phyloP scores from a whole-genome alignment of 2,329 filamentous ascomycete species.

The Hirsutella minnesotensis region DNA sequence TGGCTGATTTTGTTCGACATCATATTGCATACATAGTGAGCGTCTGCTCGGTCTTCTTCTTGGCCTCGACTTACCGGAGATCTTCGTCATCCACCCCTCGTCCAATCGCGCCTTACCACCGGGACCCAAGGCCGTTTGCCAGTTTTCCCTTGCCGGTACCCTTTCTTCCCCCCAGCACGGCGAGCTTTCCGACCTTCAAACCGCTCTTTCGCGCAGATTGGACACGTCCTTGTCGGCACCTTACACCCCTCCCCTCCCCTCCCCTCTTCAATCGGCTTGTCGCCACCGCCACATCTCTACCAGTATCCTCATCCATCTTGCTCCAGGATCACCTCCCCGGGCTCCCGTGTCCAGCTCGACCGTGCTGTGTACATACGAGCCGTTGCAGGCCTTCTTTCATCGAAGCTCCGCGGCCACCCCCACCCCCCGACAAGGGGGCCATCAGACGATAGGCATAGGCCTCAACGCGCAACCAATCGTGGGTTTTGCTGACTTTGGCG shows the following conservation, averaged over 20 bases:
- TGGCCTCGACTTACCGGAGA: too few relatives aligned
- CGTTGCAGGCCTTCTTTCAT: background rate
- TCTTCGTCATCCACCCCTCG: too few relatives aligned
- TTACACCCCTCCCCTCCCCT: background rate
- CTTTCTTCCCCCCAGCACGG: background rate
- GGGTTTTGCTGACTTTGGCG: conserved; percentile 1
- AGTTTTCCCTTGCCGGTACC: background rate
- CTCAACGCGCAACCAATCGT: conserved; percentile 1
- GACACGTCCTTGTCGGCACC: background rate
- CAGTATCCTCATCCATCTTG: too few relatives aligned
- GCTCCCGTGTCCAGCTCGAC: too few relatives aligned
- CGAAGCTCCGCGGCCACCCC: background rate
- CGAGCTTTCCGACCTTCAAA: background rate
- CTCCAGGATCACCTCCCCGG: too few relatives aligned
- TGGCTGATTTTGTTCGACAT: background rate
- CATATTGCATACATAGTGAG: too few relatives aligned
- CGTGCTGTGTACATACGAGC: background rate
- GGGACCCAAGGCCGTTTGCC: too few relatives aligned
- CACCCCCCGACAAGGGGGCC: conserved; percentile 3
- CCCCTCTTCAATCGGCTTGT: background rate
- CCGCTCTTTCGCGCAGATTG: background rate
- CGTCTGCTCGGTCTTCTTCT: too few relatives aligned
- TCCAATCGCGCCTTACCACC: too few relatives aligned
- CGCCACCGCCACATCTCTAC: conserved; percentile 4
- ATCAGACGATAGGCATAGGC: conserved; percentile 1